phyloP scores from a whole-genome alignment of 805 yeast species.

The Wickerhamiella kurtzmanii region DNA sequence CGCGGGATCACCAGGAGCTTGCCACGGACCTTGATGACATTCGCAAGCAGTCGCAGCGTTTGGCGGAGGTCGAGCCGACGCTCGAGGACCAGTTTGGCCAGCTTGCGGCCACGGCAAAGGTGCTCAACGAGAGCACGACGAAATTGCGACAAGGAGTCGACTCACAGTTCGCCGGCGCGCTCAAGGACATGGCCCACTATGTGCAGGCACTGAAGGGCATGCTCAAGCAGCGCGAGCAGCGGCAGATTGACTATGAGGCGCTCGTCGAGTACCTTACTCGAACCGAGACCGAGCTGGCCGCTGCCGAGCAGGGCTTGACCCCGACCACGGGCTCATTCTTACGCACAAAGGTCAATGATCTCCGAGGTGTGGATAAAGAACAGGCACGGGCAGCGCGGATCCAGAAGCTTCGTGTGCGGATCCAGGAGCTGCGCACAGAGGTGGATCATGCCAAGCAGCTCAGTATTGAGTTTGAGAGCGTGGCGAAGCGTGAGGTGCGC shows the following conservation, averaged over 20 bases:
- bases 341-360: conserved; percentile 44
- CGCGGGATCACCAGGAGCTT: conserved; percentile 59
- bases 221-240: conserved; percentile 76
- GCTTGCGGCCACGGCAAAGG: conserved; percentile 37
- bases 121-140: conserved; percentile 31
- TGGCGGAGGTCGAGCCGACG: conserved; percentile 45
- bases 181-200: conserved; percentile 80
- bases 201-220: conserved; percentile 49
- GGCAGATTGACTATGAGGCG: conserved; percentile 82
- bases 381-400: conserved; percentile 40
- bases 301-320: conserved; percentile 28
- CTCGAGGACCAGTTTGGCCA: conserved; percentile 27
- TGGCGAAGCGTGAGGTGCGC: conserved; percentile 41
- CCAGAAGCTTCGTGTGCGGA: conserved; percentile 36
- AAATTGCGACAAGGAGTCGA: conserved; percentile 45
- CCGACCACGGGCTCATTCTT: conserved; percentile 36
- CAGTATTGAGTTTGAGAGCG: conserved; percentile 42
- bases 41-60: conserved; percentile 51
- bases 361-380: conserved; percentile 51
- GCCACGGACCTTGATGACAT: conserved; percentile 61
- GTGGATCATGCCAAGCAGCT: conserved; percentile 37
- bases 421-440: conserved; percentile 37
- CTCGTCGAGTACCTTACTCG: conserved; percentile 64
- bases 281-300: conserved; percentile 52
- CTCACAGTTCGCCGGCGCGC: conserved; percentile 64